A percentile compares a stretch with the other conserved stretches of the same genome.
Conservation (phyloP, 2,329 filamentous ascomycete genomes). For the Penicillium sp. region DNA sequence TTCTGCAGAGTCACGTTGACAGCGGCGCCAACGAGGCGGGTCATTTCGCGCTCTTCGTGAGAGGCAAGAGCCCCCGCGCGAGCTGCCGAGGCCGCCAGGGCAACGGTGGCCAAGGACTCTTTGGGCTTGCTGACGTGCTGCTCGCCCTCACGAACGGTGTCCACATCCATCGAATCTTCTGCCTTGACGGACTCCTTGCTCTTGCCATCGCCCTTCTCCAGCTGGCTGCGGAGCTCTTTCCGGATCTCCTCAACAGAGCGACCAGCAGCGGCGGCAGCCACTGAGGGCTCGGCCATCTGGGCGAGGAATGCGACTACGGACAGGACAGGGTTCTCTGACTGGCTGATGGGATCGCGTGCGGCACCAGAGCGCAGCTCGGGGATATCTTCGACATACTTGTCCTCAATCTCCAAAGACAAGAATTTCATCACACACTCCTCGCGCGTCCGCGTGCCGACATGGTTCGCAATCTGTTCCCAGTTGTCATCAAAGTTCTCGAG, state of each 20-base stretch:
- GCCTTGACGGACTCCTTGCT: constrained; percentile 53
- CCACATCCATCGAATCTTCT: constrained; percentile 64
- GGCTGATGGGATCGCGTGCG: constrained; percentile 84
- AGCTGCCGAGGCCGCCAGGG: constrained; percentile 81
- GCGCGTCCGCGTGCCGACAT: constrained; percentile 85
- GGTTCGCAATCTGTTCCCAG: constrained; percentile 89
- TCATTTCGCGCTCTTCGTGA: constrained; percentile 96
- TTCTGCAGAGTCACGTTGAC: constrained; percentile 96
- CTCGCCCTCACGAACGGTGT: constrained; percentile 40
- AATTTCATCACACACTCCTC: constrained; percentile 98
- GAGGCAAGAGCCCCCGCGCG: constrained; percentile 86
- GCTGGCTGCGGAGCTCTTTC: constrained; percentile 72
- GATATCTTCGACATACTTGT: constrained; percentile 89
- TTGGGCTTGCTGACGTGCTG: constrained; percentile 43
- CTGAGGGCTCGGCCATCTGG: constrained; percentile 83
- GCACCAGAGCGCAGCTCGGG: constrained; percentile 67
- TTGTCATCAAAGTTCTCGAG: constrained; percentile 93
- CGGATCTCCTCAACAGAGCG: constrained; percentile 86
- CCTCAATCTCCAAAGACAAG: constrained; percentile 92
- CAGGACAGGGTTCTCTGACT: constrained; percentile 94
- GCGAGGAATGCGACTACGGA: constrained; percentile 94
- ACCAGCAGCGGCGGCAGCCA: constrained; percentile 86
- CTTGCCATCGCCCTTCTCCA: constrained; percentile 64
- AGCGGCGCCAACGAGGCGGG: constrained; percentile 84
- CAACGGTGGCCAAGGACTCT: constrained; percentile 67